Conservation (phyloP, 257 asterid species). For the Nicotiana tabacum region DNA sequence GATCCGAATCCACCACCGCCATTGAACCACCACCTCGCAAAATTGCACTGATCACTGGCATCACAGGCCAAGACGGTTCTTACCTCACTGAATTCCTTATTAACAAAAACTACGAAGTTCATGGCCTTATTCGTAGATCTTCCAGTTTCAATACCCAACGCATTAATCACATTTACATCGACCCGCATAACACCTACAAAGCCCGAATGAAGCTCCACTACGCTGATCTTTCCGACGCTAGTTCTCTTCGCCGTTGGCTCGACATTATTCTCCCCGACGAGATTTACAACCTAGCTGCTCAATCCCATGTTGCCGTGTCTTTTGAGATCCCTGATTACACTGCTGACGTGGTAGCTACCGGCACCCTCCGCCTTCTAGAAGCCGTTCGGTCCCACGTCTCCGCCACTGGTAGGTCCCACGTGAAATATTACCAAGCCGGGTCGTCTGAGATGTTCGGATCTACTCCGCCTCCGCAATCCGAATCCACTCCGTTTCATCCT, state of each 20-base stretch:
- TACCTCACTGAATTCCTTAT: constrained; percentile 88
- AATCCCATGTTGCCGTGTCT: constrained; percentile 96
- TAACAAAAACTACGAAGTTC: constrained; percentile 76
- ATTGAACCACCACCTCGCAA: constrained; percentile 9
- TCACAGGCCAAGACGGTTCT: constrained; percentile 98
- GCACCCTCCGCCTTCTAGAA: constrained; percentile 92
- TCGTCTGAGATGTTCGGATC: constrained; percentile 99
- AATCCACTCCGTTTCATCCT: constrained; percentile 77
- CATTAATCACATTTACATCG: constrained; percentile 92
- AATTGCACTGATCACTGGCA: constrained; percentile 94
- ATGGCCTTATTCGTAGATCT: constrained; percentile 92
- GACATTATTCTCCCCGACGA: constrained; percentile 86
- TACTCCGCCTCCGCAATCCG: constrained; percentile 92
- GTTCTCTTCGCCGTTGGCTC: constrained; percentile 99
- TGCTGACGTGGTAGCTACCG: constrained; percentile 97
- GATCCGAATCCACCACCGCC: constrained; percentile 16
- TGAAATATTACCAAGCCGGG: constrained; percentile 89
- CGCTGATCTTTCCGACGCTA: constrained; percentile 94
- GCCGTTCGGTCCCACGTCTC: constrained; percentile 88
- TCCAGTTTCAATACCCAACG: constrained; percentile 98
- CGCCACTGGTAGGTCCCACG: constrained; percentile 67
- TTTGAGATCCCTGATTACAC: constrained; percentile 99
- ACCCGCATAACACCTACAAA: constrained; percentile 84
- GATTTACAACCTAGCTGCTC: constrained; percentile 98
- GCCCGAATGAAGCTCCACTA: constrained; percentile 96